Conservation (phyloP, 2,329 filamentous ascomycete genomes). For the Aureobasidium musti region DNA sequence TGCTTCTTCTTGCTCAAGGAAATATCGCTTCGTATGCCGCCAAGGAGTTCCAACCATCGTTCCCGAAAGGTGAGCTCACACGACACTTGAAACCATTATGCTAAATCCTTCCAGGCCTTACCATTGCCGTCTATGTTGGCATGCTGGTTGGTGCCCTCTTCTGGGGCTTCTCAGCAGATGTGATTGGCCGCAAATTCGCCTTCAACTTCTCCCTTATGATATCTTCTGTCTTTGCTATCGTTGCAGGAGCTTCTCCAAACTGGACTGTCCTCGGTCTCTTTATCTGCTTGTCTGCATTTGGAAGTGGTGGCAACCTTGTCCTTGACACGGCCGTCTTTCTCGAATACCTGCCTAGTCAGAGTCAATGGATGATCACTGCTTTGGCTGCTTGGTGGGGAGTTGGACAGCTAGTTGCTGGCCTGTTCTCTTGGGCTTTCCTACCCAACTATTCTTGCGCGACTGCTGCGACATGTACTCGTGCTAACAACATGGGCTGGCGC, state of each 20-base stretch:
- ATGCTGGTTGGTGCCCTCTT: slow-evolving; percentile 62
- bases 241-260: slow-evolving; percentile 67
- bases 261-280: slow-evolving; percentile 67
- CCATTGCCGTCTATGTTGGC: slow-evolving; percentile 61
- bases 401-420: slow-evolving; percentile 54
- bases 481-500: slow-evolving; percentile 60
- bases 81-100: not conserved
- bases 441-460: slow-evolving; percentile 53
- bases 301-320: slow-evolving; percentile 64
- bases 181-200: slow-evolving; percentile 67
- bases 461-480: slow-evolving; percentile 51
- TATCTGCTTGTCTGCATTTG: slow-evolving; percentile 64
- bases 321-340: slow-evolving; percentile 63
- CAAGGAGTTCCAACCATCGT: slow-evolving; percentile 60
- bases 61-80: slow-evolving; percentile 38
- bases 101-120: slow-evolving; percentile 41
- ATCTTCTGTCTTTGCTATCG: slow-evolving; percentile 61
- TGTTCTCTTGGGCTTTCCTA: slow-evolving; percentile 59
- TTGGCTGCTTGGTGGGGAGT: slow-evolving; percentile 61
- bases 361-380: slow-evolving; percentile 67
- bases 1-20: slow-evolving; percentile 62
- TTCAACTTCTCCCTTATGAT: slow-evolving; percentile 69
- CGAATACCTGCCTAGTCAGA: slow-evolving; percentile 58
- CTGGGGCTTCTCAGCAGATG: slow-evolving; percentile 68
- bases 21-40: slow-evolving; percentile 62